Conservation (phyloP, 2,329 filamentous ascomycete genomes). For the Colletotrichum ledebouriae region DNA sequence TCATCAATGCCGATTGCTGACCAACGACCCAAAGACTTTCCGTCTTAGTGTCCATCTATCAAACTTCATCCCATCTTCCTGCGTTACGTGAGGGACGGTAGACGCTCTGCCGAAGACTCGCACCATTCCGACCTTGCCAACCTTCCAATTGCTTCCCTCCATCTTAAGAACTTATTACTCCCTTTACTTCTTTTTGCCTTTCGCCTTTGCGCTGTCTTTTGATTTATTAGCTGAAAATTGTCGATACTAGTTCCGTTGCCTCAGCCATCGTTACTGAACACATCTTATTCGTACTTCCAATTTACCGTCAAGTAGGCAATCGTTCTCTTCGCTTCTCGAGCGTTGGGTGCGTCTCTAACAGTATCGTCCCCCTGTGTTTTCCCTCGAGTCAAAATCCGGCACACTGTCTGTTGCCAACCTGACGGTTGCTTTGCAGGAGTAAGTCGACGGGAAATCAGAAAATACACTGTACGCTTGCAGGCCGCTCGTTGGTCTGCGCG, state of each 20-base stretch:
- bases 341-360: background rate
- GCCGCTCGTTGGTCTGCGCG: background rate
- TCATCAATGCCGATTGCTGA: background rate
- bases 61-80: slow-evolving; percentile 33
- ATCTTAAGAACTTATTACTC: background rate
- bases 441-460: background rate
- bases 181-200: slow-evolving; percentile 4
- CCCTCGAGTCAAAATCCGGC: slow-evolving; percentile 5
- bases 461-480: slow-evolving; percentile 25
- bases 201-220: slow-evolving; percentile 28
- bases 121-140: slow-evolving; percentile 15
- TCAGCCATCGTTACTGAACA: background rate
- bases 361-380: background rate
- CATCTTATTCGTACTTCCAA: background rate
- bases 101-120: slow-evolving; percentile 23
- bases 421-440: slow-evolving; percentile 6
- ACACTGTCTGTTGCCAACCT: slow-evolving; percentile 25
- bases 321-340: background rate
- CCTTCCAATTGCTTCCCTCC: too few relatives aligned
- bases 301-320: background rate
- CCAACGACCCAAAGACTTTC: background rate
- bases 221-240: slow-evolving; percentile 35
- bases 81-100: slow-evolving; percentile 22
- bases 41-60: slow-evolving; percentile 7
- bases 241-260: background rate